Percentiles rank a stretch among this genome's conserved stretches.
Evolutionary conservation across 768 basidiomycete genomes (phyloP).

Genomic region (Galerina marginata): DNA sequence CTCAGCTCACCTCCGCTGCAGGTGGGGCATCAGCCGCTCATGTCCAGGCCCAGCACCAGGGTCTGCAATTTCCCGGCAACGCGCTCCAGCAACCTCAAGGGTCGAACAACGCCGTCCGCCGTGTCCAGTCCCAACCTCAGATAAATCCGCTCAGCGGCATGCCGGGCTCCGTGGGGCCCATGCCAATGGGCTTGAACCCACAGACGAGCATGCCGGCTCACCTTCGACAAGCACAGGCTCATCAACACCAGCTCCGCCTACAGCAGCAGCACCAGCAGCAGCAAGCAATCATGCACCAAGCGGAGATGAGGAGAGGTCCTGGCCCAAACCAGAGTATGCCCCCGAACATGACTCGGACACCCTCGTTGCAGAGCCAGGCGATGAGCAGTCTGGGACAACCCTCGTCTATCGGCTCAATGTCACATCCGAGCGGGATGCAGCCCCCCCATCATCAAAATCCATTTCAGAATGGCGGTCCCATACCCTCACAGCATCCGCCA

Average conservation of each 20-base stretch:
- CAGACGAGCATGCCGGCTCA: conserved; percentile 47
- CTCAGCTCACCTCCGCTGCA: conserved; percentile 28
- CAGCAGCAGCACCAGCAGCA: conserved; percentile 44
- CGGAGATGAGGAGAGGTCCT: conserved; percentile 48
- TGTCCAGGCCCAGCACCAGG: conserved; percentile 31
- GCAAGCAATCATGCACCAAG: conserved; percentile 42
- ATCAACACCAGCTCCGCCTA: conserved; percentile 36
- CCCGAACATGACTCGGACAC: conserved; percentile 47
- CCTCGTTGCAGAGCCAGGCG: conserved; percentile 49
- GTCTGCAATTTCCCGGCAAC: conserved; percentile 46
- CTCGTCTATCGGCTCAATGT: conserved; percentile 31
- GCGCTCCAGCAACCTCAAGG: conserved; percentile 45
- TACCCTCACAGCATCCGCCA: conserved; percentile 44
- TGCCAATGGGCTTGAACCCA: conserved; percentile 51
- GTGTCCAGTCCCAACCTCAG: conserved; percentile 64
- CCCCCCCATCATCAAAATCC: conserved; percentile 39
- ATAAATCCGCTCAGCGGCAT: conserved; percentile 42
- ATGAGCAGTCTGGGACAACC: conserved; percentile 53
- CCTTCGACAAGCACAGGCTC: conserved; percentile 40
- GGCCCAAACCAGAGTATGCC: conserved; percentile 43
- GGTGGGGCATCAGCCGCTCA: conserved; percentile 11
- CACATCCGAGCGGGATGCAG: conserved; percentile 41
- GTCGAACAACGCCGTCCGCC: conserved; percentile 46
- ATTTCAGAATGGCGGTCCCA: conserved; percentile 43
- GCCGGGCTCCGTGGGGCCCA: conserved; percentile 34